These are phyloP conservation scores for Beauveria sp. DNA, from an alignment of 2,329 filamentous ascomycete genomes.

Conservation along the genomic window DNA sequence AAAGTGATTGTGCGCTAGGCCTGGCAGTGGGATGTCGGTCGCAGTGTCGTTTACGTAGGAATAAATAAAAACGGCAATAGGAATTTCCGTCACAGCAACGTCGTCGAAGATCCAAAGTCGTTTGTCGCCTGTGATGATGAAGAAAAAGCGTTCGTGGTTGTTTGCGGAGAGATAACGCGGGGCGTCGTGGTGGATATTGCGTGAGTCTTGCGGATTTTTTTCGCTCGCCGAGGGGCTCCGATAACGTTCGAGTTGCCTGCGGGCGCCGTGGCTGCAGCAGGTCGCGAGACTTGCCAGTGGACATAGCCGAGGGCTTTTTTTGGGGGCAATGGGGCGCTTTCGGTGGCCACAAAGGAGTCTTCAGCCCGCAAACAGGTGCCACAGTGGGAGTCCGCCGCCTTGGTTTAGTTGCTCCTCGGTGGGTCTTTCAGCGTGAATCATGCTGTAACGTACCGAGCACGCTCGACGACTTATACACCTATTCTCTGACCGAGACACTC, in stretches of 20 bases:
- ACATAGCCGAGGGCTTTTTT: background rate
- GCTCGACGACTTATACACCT: too few relatives aligned
- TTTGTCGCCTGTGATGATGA: background rate
- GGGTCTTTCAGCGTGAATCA: background rate
- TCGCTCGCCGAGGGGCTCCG: conserved; percentile 12
- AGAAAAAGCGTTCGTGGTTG: background rate
- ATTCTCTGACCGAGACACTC: too few relatives aligned
- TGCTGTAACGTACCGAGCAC: background rate
- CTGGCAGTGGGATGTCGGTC: background rate
- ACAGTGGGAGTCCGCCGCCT: background rate
- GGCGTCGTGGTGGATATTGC: conserved; percentile 5
- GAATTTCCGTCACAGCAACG: background rate
- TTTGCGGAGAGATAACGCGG: conserved; percentile 11
- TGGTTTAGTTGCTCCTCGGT: background rate
- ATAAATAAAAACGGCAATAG: background rate
- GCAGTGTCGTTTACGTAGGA: background rate
- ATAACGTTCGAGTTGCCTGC: background rate
- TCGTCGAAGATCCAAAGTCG: background rate
- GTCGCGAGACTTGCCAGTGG: background rate
- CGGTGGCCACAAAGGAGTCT: background rate
- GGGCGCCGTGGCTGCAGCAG: background rate
- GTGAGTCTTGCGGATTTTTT: conserved; percentile 7
- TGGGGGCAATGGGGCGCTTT: background rate
- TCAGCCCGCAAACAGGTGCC: background rate
- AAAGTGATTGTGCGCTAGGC: background rate